These are phyloP conservation scores for Debaryomyces subglobosus DNA, from an alignment of 1,139 yeast genomes.

Conservation along the genomic window DNA sequence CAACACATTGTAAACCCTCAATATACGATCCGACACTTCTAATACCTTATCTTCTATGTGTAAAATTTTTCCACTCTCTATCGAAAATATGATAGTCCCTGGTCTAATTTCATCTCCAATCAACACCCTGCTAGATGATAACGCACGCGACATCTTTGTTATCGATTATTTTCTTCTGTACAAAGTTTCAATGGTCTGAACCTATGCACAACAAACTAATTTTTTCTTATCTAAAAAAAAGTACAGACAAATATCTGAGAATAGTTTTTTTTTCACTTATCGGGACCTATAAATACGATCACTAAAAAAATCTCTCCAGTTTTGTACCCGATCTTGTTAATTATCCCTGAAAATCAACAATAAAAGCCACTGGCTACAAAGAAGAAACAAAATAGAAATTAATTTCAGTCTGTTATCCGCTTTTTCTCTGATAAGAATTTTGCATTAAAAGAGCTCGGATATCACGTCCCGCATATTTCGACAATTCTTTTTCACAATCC, in stretches of 20 bases:
- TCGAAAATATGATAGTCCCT: slow-evolving; percentile 70
- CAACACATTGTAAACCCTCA: slow-evolving; percentile 44
- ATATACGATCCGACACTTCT: slow-evolving; percentile 37
- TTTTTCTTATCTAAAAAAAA: background rate
- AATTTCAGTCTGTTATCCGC: background rate
- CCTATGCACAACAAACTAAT: background rate
- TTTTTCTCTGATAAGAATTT: slow-evolving; percentile 1
- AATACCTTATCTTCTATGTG: slow-evolving; percentile 46
- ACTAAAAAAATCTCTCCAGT: background rate
- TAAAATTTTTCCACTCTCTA: slow-evolving; percentile 66
- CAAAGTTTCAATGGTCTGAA: background rate
- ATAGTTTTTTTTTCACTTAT: background rate
- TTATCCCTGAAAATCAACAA: background rate
- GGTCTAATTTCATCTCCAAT: slow-evolving; percentile 52
- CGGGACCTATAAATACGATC: background rate
- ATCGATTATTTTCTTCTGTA: background rate
- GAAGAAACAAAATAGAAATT: background rate
- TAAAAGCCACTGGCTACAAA: background rate
- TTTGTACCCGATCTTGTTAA: background rate
- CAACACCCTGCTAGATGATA: slow-evolving; percentile 68
- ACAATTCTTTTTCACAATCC: background rate
- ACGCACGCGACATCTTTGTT: slow-evolving; percentile 58
- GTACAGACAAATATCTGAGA: background rate
- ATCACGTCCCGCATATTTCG: slow-evolving; percentile 1
- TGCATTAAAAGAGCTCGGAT: slow-evolving; percentile 2